These are phyloP conservation scores for Trypanosoma brucei DNA, from an alignment of 208 protist genomes.

Conservation along the genomic window DNA sequence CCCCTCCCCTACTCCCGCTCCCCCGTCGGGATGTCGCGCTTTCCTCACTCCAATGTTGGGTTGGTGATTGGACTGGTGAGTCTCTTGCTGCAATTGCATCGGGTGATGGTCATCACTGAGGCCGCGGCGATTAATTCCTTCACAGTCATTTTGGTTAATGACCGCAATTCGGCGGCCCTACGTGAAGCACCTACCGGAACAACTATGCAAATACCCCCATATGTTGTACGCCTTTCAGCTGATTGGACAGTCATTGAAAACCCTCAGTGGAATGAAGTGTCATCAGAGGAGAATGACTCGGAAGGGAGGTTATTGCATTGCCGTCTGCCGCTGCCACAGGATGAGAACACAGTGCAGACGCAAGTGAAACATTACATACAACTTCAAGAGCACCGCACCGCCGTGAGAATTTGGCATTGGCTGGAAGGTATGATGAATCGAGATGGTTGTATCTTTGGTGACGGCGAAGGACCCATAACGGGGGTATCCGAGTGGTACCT, in stretches of 20 bases:
- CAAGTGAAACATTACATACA: conserved; percentile 32
- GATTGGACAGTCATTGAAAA: conserved; percentile 77
- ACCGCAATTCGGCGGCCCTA: conserved; percentile 1
- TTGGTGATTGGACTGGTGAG: too few relatives aligned
- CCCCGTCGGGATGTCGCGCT: too few relatives aligned
- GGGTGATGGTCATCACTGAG: background rate
- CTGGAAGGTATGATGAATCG: conserved; percentile 1
- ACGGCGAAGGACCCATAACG: conserved; percentile 53
- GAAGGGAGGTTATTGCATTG: conserved; percentile 61
- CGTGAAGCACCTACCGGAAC: conserved; percentile 9
- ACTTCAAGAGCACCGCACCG: conserved; percentile 21
- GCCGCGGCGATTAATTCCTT: conserved; percentile 10
- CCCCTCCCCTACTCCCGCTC: too few relatives aligned
- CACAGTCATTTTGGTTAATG: conserved; percentile 16
- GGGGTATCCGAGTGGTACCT: conserved; percentile 57
- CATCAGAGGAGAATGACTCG: conserved; percentile 3
- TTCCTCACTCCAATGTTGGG: too few relatives aligned
- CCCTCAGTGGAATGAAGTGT: conserved; percentile 3
- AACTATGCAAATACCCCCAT: conserved; percentile 24
- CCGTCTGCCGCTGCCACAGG: conserved; percentile 60
- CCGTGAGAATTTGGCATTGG: conserved; percentile 35
- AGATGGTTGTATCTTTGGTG: conserved; percentile 64
- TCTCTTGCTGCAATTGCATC: background rate
- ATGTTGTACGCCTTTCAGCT: conserved; percentile 43
- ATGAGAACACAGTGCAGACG: conserved; percentile 12